Conservation (phyloP, 768 basidiomycete genomes). For the Lentinus tigrinus region DNA sequence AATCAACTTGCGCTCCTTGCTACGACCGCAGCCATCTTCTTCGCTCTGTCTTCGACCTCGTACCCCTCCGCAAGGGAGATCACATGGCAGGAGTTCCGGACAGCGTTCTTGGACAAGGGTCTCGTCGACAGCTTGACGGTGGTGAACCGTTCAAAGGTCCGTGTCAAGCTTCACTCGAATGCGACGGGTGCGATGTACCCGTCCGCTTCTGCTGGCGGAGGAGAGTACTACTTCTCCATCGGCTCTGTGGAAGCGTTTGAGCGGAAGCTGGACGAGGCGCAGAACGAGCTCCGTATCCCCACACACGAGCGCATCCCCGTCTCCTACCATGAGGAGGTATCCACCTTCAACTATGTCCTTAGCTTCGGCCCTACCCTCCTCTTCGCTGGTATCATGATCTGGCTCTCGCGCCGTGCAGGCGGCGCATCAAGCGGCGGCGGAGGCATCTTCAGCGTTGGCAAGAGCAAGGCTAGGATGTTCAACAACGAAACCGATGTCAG, state of each 20-base stretch:
- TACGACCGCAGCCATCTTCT: constrained; percentile 61
- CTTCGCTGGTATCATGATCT: constrained; percentile 86
- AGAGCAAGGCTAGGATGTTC: constrained; percentile 91
- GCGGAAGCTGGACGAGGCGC: constrained; percentile 90
- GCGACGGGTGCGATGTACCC: constrained; percentile 80
- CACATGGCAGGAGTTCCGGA: constrained; percentile 99
- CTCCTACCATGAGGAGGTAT: constrained; percentile 94
- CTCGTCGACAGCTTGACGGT: constrained; percentile 93
- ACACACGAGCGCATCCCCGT: constrained; percentile 93
- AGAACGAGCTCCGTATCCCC: constrained; percentile 89
- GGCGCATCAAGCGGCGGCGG: constrained; percentile 64
- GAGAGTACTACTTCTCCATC: constrained; percentile 92
- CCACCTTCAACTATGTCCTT: constrained; percentile 74
- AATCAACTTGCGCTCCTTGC: constrained; percentile 61
- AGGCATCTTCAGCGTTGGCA: constrained; percentile 96
- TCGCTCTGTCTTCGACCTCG: constrained; percentile 50
- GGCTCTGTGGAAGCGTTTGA: constrained; percentile 98
- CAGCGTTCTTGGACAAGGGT: constrained; percentile 94
- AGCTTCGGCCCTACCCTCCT: constrained; percentile 95
- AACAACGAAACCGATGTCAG: constrained; percentile 96
- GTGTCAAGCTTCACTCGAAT: constrained; percentile 91
- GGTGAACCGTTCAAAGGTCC: constrained; percentile 86
- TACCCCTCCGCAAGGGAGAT: constrained; percentile 76
- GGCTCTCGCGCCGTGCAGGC: constrained; percentile 74
- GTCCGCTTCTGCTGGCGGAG: constrained; percentile 44